A percentile compares a stretch with the other conserved stretches of the same genome.
These are phyloP conservation scores for Trametes elegans DNA, from an alignment of 768 basidiomycete genomes.

Conservation along the genomic window DNA sequence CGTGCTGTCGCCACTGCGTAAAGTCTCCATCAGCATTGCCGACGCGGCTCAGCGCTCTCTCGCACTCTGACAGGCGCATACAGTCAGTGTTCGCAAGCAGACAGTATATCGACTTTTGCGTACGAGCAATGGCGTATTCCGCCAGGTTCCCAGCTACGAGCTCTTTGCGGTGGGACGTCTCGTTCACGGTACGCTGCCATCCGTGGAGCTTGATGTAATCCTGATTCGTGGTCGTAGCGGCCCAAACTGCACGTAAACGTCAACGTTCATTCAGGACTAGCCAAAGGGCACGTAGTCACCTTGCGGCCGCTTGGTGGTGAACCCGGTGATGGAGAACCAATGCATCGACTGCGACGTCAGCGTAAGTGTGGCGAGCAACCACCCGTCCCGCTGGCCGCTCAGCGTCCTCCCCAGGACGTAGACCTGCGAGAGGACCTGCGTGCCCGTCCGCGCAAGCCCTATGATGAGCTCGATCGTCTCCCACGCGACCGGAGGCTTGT, in stretches of 20 bases:
- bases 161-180: constrained; percentile 64
- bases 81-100: constrained; percentile 20
- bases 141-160: constrained; percentile 65
- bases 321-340: neutral
- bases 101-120: constrained; percentile 14
- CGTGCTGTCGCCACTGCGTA: constrained; percentile 27
- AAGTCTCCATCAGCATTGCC: constrained; percentile 41
- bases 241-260: constrained; percentile 51
- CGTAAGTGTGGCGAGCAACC: constrained; percentile 53
- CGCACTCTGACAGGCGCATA: constrained; percentile 46
- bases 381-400: constrained; percentile 58
- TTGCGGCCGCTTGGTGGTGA: neutral
- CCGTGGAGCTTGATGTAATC: constrained; percentile 66
- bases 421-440: constrained; percentile 59
- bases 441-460: constrained; percentile 40
- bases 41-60: constrained; percentile 23
- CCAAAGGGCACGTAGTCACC: neutral
- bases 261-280: neutral
- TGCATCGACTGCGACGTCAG: constrained; percentile 48
- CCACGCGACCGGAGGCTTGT: constrained; percentile 48
- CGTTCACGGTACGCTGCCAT: constrained; percentile 51
- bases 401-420: constrained; percentile 59
- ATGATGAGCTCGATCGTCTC: constrained; percentile 48
- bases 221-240: constrained; percentile 61
- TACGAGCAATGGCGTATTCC: constrained; percentile 52